Evolutionary conservation across 345 rosid species (phyloP).

Genomic region (Linum trigynum): DNA sequence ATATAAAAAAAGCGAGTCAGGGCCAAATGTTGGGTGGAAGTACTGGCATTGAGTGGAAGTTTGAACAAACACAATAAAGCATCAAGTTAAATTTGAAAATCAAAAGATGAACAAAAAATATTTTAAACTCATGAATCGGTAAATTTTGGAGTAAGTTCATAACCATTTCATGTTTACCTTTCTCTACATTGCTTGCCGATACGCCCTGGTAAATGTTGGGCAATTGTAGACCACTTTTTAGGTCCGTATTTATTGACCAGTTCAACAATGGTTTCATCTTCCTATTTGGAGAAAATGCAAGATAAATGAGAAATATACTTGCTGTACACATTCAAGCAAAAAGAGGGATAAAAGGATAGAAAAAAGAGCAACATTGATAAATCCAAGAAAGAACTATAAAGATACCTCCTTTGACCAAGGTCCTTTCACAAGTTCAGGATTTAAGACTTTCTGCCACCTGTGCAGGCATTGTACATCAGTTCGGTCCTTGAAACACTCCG

Average conservation of each 20-base stretch:
- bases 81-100: not conserved
- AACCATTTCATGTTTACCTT: constrained; percentile 35
- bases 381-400: not conserved
- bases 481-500: constrained; percentile 97
- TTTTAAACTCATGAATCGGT: not conserved
- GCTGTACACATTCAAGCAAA: constrained; percentile 9
- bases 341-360: not conserved
- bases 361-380: not conserved
- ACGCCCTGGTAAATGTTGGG: constrained; percentile 91
- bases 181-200: constrained; percentile 98
- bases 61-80: not conserved
- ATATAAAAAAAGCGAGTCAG: not conserved
- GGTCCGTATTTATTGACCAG: constrained; percentile 78
- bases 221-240: constrained; percentile 98
- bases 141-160: not conserved
- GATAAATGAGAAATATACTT: not conserved
- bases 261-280: constrained; percentile 77
- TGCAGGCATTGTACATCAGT: constrained; percentile 99
- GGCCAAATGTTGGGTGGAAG: constrained; percentile 7
- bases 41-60: not conserved
- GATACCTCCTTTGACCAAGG: constrained; percentile 99
- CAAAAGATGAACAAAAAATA: not conserved
- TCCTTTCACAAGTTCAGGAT: constrained; percentile 98
- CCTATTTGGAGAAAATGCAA: constrained; percentile 31
- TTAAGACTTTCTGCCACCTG: constrained; percentile 99